Conservation (phyloP, 768 basidiomycete species). For the Trametes cubensis region DNA sequence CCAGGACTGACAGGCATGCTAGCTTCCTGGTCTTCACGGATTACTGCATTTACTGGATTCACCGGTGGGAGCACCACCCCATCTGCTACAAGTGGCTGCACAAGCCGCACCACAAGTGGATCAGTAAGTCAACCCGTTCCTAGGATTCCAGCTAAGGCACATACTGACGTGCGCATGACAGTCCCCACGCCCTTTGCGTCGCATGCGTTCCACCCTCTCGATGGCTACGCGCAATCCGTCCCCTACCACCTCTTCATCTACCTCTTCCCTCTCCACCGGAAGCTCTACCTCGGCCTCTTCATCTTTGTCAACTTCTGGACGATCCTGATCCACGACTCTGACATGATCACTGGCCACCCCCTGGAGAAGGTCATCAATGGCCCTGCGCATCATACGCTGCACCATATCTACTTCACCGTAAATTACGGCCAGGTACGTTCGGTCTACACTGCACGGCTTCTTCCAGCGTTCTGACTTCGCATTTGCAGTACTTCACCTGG, state of each 20-base stretch:
- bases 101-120: slow-evolving; percentile 99
- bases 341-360: slow-evolving; percentile 93
- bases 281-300: slow-evolving; percentile 82
- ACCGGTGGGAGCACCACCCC: slow-evolving; percentile 86
- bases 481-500: slow-evolving; percentile 91
- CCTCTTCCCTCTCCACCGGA: slow-evolving; percentile 88
- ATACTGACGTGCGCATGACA: slow-evolving; percentile 36
- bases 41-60: slow-evolving; percentile 95
- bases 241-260: slow-evolving; percentile 94
- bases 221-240: slow-evolving; percentile 91
- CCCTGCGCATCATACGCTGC: slow-evolving; percentile 97
- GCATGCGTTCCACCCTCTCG: slow-evolving; percentile 95
- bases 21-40: slow-evolving; percentile 90
- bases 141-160: background rate
- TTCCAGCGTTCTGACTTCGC: slow-evolving; percentile 18
- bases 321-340: slow-evolving; percentile 97
- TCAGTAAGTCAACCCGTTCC: slow-evolving; percentile 63
- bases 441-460: slow-evolving; percentile 20
- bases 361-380: slow-evolving; percentile 93
- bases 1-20: slow-evolving; percentile 2
- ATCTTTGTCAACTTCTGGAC: slow-evolving; percentile 93
- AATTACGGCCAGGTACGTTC: slow-evolving; percentile 85
- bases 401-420: slow-evolving; percentile 95
- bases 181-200: slow-evolving; percentile 98
- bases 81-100: slow-evolving; percentile 87